phyloP scores from a whole-genome alignment of 352 stramenopile species.

The Globisporangium camurandrum region DNA sequence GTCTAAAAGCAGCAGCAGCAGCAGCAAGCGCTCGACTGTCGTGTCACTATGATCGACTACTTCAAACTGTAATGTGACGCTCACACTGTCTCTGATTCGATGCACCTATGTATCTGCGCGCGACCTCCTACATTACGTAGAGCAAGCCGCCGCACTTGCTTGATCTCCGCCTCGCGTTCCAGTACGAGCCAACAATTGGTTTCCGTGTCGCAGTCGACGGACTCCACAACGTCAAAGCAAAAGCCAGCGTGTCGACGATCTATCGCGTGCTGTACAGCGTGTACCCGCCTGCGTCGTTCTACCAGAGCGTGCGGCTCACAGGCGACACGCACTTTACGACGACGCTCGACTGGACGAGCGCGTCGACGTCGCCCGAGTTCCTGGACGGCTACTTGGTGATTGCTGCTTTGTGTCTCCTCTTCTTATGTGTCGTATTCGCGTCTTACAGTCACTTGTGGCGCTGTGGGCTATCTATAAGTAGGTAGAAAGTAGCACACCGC shows the following conservation, averaged over 20 bases:
- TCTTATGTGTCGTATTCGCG: no score
- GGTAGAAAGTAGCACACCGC: not conserved
- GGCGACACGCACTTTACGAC: conserved; percentile 53
- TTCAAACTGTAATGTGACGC: no score
- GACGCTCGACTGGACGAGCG: conserved; percentile 50
- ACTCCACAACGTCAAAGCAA: conserved; percentile 58
- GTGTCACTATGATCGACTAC: no score
- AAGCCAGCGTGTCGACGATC: conserved; percentile 22
- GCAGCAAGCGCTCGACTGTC: no score
- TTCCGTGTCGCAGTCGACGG: conserved; percentile 63
- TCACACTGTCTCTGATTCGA: not conserved
- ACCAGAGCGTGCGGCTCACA: conserved; percentile 45
- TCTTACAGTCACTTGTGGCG: no score
- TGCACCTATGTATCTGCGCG: no score
- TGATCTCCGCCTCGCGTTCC: conserved; percentile 34
- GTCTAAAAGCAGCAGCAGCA: no score
- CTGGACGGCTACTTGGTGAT: conserved; percentile 45
- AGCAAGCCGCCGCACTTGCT: conserved; percentile 38
- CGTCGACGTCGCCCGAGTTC: conserved; percentile 47
- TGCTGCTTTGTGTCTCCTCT: conserved; percentile 1
- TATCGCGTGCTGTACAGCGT: conserved; percentile 55
- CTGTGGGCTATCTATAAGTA: not conserved
- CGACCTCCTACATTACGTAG: no score
- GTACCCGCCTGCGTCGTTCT: conserved; percentile 49
- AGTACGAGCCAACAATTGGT: conserved; percentile 46